phyloP scores from a whole-genome alignment of 768 basidiomycete species.

The Lactifluus rugatus region DNA sequence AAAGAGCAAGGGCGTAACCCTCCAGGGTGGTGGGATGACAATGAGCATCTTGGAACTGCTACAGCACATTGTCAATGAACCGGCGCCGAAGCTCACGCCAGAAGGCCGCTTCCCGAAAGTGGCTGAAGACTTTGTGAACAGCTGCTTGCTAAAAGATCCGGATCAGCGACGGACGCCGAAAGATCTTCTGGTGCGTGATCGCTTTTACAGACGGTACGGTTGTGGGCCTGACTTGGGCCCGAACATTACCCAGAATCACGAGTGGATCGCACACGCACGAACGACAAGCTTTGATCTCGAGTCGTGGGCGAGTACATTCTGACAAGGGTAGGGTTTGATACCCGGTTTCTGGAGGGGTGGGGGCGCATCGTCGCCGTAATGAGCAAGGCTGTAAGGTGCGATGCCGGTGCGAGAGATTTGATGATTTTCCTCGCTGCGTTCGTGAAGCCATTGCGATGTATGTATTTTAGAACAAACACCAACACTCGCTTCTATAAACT shows the following conservation, averaged over 20 bases:
- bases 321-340: constrained; percentile 16
- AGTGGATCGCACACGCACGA: constrained; percentile 62
- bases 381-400: constrained; percentile 11
- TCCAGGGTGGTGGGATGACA: constrained; percentile 93
- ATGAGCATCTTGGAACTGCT: constrained; percentile 96
- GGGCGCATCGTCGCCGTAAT: neutral
- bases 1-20: constrained; percentile 85
- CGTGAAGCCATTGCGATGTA: constrained; percentile 5
- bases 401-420: neutral
- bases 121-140: constrained; percentile 81
- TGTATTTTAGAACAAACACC: constrained; percentile 3
- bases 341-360: neutral
- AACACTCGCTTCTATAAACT: neutral
- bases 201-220: neutral
- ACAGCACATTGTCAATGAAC: constrained; percentile 98
- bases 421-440: neutral
- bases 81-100: constrained; percentile 77
- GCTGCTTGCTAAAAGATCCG: constrained; percentile 87
- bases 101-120: constrained; percentile 63
- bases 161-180: constrained; percentile 76
- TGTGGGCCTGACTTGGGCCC: neutral
- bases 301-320: constrained; percentile 73
- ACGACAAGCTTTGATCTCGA: constrained; percentile 59
- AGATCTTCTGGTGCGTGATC: constrained; percentile 60
- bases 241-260: constrained; percentile 42